These are phyloP conservation scores for Puccinia horiana DNA, from an alignment of 1,284 basidiomycete species.

Conservation along the genomic window DNA sequence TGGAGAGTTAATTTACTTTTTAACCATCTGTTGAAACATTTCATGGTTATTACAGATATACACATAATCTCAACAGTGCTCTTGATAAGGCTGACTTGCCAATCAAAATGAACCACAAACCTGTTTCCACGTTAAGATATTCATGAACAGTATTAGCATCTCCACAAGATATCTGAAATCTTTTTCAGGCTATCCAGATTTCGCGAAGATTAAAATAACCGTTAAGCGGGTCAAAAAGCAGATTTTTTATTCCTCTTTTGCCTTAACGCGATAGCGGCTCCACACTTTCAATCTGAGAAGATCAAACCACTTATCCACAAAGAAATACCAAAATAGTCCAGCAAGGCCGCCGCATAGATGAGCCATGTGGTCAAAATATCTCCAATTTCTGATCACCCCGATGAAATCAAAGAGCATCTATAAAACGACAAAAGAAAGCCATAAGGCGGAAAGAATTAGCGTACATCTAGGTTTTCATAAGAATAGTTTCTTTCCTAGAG, in stretches of 20 bases:
- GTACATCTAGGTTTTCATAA: neutral
- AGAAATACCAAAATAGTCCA: constrained; percentile 42
- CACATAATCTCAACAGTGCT: no score
- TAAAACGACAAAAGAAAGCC: constrained; percentile 6
- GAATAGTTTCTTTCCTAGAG: neutral
- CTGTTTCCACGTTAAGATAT: no score
- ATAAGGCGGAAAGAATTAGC: neutral
- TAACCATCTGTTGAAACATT: no score
- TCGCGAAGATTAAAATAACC: no score
- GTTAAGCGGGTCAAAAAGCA: no score
- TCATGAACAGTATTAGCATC: no score
- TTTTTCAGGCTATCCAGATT: no score
- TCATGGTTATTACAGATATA: no score
- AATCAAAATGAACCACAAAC: no score
- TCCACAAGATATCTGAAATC: no score
- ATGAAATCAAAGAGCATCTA: constrained; percentile 52
- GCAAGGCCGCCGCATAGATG: constrained; percentile 53
- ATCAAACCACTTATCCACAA: constrained; percentile 50
- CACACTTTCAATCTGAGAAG: constrained; percentile 24
- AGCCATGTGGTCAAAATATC: constrained; percentile 54
- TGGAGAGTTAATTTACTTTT: no score
- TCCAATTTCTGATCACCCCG: constrained; percentile 54
- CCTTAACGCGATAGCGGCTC: neutral
- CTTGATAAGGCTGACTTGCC: no score
- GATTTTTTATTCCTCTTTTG: neutral